These are phyloP conservation scores for Fusarium acutatum DNA, from an alignment of 2,329 filamentous ascomycete species.

Conservation along the genomic window DNA sequence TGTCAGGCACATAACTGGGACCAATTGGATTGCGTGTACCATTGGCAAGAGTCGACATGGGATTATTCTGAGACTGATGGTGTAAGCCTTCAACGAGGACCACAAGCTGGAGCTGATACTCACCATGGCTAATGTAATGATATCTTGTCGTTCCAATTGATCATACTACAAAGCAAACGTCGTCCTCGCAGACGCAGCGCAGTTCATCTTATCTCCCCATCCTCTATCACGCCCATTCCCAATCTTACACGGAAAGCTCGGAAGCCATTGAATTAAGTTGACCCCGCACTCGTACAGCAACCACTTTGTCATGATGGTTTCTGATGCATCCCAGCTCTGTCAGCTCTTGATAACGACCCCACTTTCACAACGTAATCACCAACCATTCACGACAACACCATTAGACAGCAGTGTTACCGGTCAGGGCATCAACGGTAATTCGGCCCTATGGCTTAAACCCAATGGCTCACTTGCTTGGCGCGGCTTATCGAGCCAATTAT, in stretches of 20 bases:
- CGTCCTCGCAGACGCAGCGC: not conserved
- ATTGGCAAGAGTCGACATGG: conserved; percentile 24
- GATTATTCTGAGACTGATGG: not conserved
- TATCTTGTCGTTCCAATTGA: not conserved
- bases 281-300: conserved; percentile 6
- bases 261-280: not conserved
- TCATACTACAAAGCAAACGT: fast-evolving
- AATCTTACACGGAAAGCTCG: not conserved
- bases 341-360: not conserved
- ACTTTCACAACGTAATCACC: not conserved
- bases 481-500: conserved; percentile 3
- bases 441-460: not conserved
- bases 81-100: not conserved
- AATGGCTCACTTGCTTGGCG: not conserved
- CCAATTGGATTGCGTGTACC: not conserved
- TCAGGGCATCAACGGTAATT: not conserved
- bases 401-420: not conserved
- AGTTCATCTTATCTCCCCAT: not conserved
- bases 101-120: fast-evolving
- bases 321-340: not conserved
- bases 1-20: not conserved
- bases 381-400: not conserved
- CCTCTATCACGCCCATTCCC: not conserved
- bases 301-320: conserved; percentile 21
- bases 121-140: not conserved